These are phyloP conservation scores for Diaporthe vaccinii DNA, from an alignment of 2,329 filamentous ascomycete species.

Conservation along the genomic window DNA sequence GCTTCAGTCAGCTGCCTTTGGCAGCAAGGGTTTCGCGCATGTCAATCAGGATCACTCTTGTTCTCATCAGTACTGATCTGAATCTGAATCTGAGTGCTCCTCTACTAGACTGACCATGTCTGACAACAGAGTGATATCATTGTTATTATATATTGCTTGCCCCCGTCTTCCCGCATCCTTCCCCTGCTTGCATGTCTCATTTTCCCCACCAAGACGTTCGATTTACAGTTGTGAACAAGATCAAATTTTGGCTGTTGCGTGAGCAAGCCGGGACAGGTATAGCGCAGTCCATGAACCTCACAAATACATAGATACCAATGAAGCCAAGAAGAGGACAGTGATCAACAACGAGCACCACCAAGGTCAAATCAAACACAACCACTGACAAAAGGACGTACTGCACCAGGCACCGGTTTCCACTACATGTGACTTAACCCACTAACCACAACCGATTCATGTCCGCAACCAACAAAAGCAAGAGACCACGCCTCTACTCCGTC, in stretches of 20 bases:
- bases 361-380: not conserved
- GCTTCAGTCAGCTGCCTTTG: not conserved
- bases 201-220: no score
- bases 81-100: not conserved
- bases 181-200: not conserved
- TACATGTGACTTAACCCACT: not conserved
- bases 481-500: slow-evolving; percentile 22
- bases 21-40: not conserved
- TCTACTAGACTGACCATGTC: not conserved
- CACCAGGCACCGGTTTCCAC: not conserved
- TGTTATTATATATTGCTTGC: not conserved
- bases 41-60: not conserved
- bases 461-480: not conserved
- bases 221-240: slow-evolving; percentile 6
- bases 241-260: slow-evolving; percentile 22
- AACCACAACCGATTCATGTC: not conserved
- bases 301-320: slow-evolving; percentile 16
- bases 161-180: no score
- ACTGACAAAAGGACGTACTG: slow-evolving; percentile 14
- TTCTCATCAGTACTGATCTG: not conserved
- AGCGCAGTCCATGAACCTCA: slow-evolving; percentile 22
- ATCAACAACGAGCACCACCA: not conserved
- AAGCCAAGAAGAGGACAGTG: not conserved
- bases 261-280: slow-evolving; percentile 36
- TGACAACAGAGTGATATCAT: not conserved